phyloP scores from a whole-genome alignment of 371 early-diverging fungal genomes.

The Nematocida sp. region DNA sequence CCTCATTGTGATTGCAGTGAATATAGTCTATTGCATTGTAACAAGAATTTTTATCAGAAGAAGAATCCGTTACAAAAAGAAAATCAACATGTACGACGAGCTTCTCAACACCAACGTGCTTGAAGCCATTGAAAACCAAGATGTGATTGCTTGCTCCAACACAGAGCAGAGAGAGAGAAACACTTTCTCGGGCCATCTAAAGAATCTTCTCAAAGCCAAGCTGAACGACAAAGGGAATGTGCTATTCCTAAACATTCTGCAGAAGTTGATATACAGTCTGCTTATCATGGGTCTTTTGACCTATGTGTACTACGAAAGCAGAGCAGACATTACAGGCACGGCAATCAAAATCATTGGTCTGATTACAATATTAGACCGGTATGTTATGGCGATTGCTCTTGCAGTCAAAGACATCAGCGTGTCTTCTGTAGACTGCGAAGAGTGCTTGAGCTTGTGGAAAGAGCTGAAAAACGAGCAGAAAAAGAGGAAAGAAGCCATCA shows the following conservation, averaged over 20 bases:
- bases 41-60: constrained; percentile 20
- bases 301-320: not conserved
- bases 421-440: constrained; percentile 30
- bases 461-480: not conserved
- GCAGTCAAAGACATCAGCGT: constrained; percentile 24
- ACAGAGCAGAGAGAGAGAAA: constrained; percentile 39
- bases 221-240: constrained; percentile 11
- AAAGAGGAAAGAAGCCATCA: not conserved
- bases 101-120: constrained; percentile 37
- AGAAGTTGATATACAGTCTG: constrained; percentile 35
- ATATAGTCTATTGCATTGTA: constrained; percentile 12
- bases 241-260: constrained; percentile 1
- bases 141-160: constrained; percentile 21
- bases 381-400: constrained; percentile 27
- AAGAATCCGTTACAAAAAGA: constrained; percentile 34
- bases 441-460: not conserved
- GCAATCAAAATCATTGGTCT: not conserved
- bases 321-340: not conserved
- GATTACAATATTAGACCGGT: not conserved
- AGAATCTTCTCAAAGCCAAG: not conserved
- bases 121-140: constrained; percentile 47
- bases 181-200: constrained; percentile 5
- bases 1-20: not conserved
- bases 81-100: constrained; percentile 27
- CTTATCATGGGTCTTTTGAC: constrained; percentile 18